Percentiles rank a stretch among this genome's conserved stretches.
Evolutionary conservation across 2,329 filamentous ascomycete genomes (phyloP).

Genomic region (Botryotinia convoluta): DNA sequence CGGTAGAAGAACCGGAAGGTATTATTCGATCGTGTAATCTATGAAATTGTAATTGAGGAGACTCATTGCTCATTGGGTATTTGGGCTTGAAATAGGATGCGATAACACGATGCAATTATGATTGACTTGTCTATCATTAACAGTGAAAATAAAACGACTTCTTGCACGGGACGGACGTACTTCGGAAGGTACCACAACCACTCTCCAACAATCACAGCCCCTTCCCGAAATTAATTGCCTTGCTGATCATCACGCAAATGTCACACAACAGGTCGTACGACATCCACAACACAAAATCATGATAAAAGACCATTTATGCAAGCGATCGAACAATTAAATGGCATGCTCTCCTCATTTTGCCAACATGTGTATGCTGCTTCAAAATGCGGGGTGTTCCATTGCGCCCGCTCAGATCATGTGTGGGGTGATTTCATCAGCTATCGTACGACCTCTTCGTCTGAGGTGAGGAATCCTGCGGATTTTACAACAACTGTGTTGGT

Average conservation of each 20-base stretch:
- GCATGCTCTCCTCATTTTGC: background rate
- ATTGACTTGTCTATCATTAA: background rate
- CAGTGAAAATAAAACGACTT: background rate
- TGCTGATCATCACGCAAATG: background rate
- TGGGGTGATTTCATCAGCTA: constrained; percentile 8
- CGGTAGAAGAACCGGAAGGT: background rate
- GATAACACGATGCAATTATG: background rate
- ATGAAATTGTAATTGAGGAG: background rate
- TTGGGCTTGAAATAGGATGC: background rate
- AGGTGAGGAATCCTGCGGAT: background rate
- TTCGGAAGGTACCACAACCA: background rate
- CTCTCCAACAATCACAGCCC: background rate
- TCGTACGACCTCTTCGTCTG: constrained; percentile 10
- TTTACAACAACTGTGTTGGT: background rate
- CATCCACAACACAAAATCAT: background rate
- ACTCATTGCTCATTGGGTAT: background rate
- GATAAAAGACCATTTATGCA: background rate
- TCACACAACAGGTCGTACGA: constrained; percentile 7
- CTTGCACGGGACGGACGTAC: background rate
- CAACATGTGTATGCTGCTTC: background rate
- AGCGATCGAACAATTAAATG: background rate
- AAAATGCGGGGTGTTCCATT: constrained; percentile 9
- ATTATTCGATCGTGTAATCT: background rate
- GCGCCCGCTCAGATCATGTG: constrained; percentile 1
- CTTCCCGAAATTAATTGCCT: background rate